A percentile compares a stretch with the other conserved stretches of the same genome.
phyloP scores from a whole-genome alignment of 163 green algal species.

The Scenedesmus sp. region DNA sequence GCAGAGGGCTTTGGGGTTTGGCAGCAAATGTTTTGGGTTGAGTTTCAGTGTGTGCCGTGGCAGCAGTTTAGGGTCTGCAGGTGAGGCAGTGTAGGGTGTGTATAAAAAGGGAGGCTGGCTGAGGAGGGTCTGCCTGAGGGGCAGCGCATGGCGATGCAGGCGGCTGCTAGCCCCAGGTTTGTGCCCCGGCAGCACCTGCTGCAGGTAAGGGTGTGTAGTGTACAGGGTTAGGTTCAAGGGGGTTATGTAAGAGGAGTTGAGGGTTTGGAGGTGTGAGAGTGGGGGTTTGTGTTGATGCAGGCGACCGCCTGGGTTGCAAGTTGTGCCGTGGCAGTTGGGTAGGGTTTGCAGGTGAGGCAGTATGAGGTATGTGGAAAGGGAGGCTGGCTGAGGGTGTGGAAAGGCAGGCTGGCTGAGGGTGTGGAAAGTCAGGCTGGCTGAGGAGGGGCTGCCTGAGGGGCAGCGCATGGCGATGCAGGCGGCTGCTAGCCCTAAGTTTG shows the following conservation, averaged over 20 bases:
- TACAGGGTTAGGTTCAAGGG: not conserved
- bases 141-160: conserved; percentile 66
- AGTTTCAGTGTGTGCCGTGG: no score
- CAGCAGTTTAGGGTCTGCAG: no score
- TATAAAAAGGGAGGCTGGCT: conserved; percentile 56
- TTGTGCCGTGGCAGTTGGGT: no score
- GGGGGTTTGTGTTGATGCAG: not conserved
- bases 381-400: conserved; percentile 6
- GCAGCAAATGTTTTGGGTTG: no score
- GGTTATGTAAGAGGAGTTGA: not conserved
- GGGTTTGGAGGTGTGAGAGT: not conserved
- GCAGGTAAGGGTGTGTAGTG: conserved; percentile 52
- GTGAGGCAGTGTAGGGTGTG: not conserved
- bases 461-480: conserved; percentile 69
- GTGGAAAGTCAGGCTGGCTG: conserved; percentile 58
- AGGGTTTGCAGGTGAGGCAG: no score
- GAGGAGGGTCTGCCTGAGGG: conserved; percentile 64
- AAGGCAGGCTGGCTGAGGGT: conserved; percentile 69
- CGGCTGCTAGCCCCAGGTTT: conserved; percentile 81
- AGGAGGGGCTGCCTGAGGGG: conserved; percentile 63
- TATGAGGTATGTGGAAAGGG: no score
- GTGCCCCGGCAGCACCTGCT: conserved; percentile 91
- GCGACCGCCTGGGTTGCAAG: no score
- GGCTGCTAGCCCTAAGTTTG: conserved; percentile 80
- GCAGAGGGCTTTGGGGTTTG: no score